phyloP scores from a whole-genome alignment of 129 eudicot species.

The Oenanthe sinensis region DNA sequence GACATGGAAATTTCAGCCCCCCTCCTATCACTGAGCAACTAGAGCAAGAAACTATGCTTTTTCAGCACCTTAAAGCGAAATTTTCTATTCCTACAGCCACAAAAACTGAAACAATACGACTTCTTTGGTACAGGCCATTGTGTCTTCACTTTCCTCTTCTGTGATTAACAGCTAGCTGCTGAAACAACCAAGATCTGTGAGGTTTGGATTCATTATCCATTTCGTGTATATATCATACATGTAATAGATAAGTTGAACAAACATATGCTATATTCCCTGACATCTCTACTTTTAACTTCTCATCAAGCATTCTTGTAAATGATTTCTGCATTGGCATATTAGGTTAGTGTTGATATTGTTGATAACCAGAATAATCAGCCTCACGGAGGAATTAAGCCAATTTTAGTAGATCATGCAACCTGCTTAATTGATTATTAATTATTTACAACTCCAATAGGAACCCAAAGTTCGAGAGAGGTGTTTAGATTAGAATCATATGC shows the following conservation, averaged over 20 bases:
- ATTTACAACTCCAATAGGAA: background rate
- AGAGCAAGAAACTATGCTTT: slow-evolving; percentile 15
- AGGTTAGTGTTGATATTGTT: background rate
- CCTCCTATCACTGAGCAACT: slow-evolving; percentile 9
- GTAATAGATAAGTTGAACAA: slow-evolving; percentile 1
- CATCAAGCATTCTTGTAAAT: background rate
- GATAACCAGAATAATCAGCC: background rate
- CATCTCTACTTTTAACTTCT: background rate
- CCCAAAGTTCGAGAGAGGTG: background rate
- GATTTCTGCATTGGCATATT: background rate
- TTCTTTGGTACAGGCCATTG: background rate
- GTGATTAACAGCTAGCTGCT: slow-evolving; percentile 16
- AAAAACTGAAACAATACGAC: background rate
- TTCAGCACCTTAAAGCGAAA: slow-evolving; percentile 12
- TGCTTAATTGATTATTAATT: background rate
- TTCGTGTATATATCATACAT: background rate
- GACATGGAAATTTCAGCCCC: slow-evolving; percentile 15
- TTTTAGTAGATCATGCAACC: background rate
- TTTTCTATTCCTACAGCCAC: background rate
- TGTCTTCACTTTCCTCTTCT: background rate
- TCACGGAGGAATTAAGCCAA: background rate
- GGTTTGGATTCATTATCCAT: slow-evolving; percentile 4
- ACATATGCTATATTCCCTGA: background rate
- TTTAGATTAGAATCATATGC: background rate
- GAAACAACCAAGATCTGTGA: slow-evolving; percentile 2